Conservation (phyloP, 306 rosid genomes). For the Cucumis cinereus region DNA sequence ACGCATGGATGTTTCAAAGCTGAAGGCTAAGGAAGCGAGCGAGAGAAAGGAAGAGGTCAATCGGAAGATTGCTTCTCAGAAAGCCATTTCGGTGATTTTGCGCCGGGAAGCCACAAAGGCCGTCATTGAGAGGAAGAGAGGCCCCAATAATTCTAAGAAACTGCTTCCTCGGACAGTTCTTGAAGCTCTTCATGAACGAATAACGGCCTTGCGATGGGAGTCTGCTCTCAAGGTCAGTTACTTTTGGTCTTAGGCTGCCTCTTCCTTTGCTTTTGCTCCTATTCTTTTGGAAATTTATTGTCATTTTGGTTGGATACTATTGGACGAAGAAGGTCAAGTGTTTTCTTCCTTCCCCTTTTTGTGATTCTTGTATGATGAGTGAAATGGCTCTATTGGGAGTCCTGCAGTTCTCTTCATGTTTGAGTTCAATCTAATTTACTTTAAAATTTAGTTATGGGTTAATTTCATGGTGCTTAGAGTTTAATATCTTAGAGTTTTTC, state of each 20-base stretch:
- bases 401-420: not conserved
- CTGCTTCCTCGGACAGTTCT: conserved; percentile 76
- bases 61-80: conserved; percentile 60
- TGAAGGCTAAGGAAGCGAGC: conserved; percentile 29
- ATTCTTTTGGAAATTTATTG: not conserved
- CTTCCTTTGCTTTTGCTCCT: not conserved
- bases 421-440: not conserved
- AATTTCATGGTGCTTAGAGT: too few species aligned
- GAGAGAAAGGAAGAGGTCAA: conserved; percentile 69
- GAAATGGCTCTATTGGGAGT: not conserved
- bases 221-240: conserved; percentile 75
- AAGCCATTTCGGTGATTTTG: conserved; percentile 72
- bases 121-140: conserved; percentile 60
- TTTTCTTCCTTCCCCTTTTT: not conserved
- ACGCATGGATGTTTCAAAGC: conserved; percentile 30
- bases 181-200: conserved; percentile 77
- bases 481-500: too few species aligned
- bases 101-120: conserved; percentile 84
- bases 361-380: not conserved
- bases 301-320: not conserved
- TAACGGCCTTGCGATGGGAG: conserved; percentile 73
- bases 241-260: not conserved
- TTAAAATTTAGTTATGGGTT: not conserved
- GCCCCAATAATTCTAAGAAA: conserved; percentile 62
- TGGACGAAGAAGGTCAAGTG: not conserved